These are phyloP conservation scores for Lanzia echinophila DNA, from an alignment of 2,329 filamentous ascomycete genomes.

Conservation along the genomic window DNA sequence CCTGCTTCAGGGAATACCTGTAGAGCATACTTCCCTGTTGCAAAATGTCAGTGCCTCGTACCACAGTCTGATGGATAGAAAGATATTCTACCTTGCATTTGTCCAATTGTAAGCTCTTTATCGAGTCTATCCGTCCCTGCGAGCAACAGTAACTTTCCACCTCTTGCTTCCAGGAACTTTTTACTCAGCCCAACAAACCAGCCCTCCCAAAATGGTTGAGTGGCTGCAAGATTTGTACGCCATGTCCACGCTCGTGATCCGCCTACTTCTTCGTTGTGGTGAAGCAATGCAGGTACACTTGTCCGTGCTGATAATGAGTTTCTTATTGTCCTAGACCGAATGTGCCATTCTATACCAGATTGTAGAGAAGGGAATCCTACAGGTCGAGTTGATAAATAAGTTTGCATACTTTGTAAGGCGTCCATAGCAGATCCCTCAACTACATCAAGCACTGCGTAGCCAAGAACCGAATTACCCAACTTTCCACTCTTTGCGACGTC, in stretches of 20 bases:
- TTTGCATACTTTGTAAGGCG: constrained; percentile 88
- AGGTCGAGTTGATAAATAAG: constrained; percentile 78
- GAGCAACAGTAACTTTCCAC: constrained; percentile 77
- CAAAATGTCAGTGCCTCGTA: constrained; percentile 8
- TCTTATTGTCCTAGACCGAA: constrained; percentile 78
- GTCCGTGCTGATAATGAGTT: constrained; percentile 77
- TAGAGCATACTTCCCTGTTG: constrained; percentile 79
- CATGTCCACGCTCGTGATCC: constrained; percentile 56
- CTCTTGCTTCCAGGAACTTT: constrained; percentile 76
- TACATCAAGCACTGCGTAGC: constrained; percentile 87
- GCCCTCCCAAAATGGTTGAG: constrained; percentile 86
- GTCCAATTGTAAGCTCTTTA: constrained; percentile 87
- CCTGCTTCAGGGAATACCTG: constrained; percentile 93
- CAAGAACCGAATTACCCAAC: constrained; percentile 64
- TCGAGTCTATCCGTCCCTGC: constrained; percentile 87
- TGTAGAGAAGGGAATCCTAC: constrained; percentile 68
- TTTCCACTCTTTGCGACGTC: constrained; percentile 65
- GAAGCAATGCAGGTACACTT: constrained; percentile 76
- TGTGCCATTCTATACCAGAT: constrained; percentile 88
- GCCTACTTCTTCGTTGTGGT: constrained; percentile 36
- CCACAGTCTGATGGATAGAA: background rate
- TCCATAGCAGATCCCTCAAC: constrained; percentile 96
- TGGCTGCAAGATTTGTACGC: constrained; percentile 76
- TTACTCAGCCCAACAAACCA: constrained; percentile 87
- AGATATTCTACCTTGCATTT: constrained; percentile 74